phyloP scores from a whole-genome alignment of 441 rosid genomes.

The Aquilaria agallochum region DNA sequence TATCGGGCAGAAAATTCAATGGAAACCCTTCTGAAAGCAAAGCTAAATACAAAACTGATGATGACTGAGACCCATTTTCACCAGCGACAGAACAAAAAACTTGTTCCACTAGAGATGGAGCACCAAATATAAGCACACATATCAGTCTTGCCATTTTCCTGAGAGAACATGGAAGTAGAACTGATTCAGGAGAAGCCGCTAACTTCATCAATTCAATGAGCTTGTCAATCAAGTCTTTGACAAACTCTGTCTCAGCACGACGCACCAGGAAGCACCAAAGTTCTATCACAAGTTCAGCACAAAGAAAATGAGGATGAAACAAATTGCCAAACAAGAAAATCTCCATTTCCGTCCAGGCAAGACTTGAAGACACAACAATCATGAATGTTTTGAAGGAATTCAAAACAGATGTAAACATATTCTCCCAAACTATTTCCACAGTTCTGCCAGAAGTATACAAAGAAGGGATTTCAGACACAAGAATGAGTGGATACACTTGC shows the following conservation, averaged over 20 bases:
- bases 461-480: constrained; percentile 58
- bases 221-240: constrained; percentile 37
- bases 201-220: constrained; percentile 50
- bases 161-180: constrained; percentile 50
- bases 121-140: constrained; percentile 47
- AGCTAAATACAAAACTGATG: constrained; percentile 46
- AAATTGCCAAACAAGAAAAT: constrained; percentile 68
- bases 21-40: constrained; percentile 83
- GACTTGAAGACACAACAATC: constrained; percentile 54
- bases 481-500: constrained; percentile 63
- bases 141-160: constrained; percentile 67
- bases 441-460: constrained; percentile 49
- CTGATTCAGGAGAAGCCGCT: constrained; percentile 44
- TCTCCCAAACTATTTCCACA: constrained; percentile 55
- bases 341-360: constrained; percentile 58
- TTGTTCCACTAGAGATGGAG: constrained; percentile 46
- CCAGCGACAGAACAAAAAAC: constrained; percentile 37
- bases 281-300: constrained; percentile 74
- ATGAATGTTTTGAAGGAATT: constrained; percentile 68
- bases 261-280: constrained; percentile 80
- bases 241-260: constrained; percentile 49
- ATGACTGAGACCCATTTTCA: constrained; percentile 36
- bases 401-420: constrained; percentile 54
- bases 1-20: constrained; percentile 47
- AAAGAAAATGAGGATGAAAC: constrained; percentile 80